Evolutionary conservation across 345 rosid species (phyloP).

Genomic region (Syzygium aromaticum): DNA sequence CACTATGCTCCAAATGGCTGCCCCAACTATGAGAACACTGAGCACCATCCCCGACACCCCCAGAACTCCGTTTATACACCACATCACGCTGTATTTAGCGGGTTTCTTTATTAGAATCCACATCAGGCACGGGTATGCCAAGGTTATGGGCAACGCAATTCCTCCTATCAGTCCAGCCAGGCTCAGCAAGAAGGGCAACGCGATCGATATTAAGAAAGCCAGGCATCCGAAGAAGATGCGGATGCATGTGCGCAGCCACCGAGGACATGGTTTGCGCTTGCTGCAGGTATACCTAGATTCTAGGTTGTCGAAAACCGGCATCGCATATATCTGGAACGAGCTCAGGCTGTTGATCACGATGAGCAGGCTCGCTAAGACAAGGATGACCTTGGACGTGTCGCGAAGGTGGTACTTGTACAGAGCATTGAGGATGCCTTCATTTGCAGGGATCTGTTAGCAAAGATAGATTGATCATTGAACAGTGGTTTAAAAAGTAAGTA

Average conservation of each 20-base stretch:
- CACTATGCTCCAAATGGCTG: constrained; percentile 39
- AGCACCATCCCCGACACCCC: constrained; percentile 36
- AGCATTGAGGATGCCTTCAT: constrained; percentile 35
- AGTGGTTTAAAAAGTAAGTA: neutral
- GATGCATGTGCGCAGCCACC: constrained; percentile 34
- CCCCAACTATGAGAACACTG: constrained; percentile 20
- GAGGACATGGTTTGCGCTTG: constrained; percentile 36
- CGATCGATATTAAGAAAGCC: constrained; percentile 36
- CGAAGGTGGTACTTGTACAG: constrained; percentile 22
- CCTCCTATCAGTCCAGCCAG: constrained; percentile 56
- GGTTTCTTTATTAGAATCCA: constrained; percentile 48
- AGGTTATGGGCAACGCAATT: constrained; percentile 37
- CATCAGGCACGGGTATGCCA: constrained; percentile 52
- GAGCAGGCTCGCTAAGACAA: constrained; percentile 32
- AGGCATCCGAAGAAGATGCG: constrained; percentile 38
- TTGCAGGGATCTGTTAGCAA: constrained; percentile 21
- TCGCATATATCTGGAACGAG: constrained; percentile 54
- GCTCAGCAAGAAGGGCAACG: constrained; percentile 46
- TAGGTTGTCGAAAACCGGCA: constrained; percentile 52
- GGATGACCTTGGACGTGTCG: constrained; percentile 20
- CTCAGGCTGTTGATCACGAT: constrained; percentile 45
- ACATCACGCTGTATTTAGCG: constrained; percentile 4
- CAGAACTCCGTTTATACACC: constrained; percentile 31
- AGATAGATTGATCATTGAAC: neutral
- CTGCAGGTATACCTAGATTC: constrained; percentile 39